Base-by-base conservation (phyloP, 768 basidiomycete genomes). In the Suillus tomentosus region DNA sequence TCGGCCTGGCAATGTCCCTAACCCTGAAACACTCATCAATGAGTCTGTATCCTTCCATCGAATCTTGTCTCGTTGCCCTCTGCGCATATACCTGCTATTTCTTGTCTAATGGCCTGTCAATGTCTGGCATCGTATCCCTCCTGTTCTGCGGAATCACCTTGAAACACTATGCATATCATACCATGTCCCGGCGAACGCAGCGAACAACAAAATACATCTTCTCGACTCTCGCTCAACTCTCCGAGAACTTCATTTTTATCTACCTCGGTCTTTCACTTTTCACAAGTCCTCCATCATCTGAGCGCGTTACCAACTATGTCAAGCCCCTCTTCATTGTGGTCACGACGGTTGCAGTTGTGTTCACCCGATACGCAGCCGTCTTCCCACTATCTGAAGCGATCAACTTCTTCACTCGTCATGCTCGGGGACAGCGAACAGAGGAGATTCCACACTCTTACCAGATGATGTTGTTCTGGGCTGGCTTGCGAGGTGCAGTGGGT, bases 401-500 rank as follows among this genome's bases (percentile, higher is more conserved):
- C 87, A 99, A 99, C 79, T 83, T 97, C 68, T 89, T 98, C 82
- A 91, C 89, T 69, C 81, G 81, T 36, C 92, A 96, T 65, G 89
- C 86, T 3, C 87, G 94, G 1, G 95, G 95, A 1, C 92, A 95
- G 71, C 85, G 95, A 48, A 79, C 84, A 27, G 96, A 97, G 68
- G 96, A 98, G 69, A 80, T 99, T 5, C 96, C 97, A 1, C 96
- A 99, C 76, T 95, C 95, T 13, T 98, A 99, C 72, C 96, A 98
- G 71, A 96, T 99, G 94, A 97, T 99, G 95, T 79, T 99, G 17
- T 99, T 99, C 78, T 99, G 96, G 97, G 96, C 96, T 1, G 96
- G 96, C 6, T 79, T 99, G 61, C 84, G 97, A 36, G 97, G 97
- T 42, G 97, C 97, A 0, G 97, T 99, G 50, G 97, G 97, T 45